phyloP scores from a whole-genome alignment of 768 basidiomycete genomes.

The Agaricus sinodeliciosus region DNA sequence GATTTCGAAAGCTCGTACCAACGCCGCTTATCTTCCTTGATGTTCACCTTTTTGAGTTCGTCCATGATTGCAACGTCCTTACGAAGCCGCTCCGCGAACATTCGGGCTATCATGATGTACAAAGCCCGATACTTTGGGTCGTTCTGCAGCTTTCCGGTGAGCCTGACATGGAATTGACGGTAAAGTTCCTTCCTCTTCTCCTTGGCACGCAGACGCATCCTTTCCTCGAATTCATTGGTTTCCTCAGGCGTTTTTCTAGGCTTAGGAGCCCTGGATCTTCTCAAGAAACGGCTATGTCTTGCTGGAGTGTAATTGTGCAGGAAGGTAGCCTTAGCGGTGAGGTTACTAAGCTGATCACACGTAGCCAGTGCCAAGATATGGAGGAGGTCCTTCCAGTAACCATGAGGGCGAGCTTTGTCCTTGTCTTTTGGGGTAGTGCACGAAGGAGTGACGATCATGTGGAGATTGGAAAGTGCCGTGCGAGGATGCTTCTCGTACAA shows the following conservation, averaged over 20 bases:
- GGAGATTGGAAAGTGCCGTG: slow-evolving; percentile 60
- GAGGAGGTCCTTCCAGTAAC: slow-evolving; percentile 73
- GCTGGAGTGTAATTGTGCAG: slow-evolving; percentile 20
- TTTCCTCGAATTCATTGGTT: slow-evolving; percentile 12
- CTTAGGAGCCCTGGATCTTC: slow-evolving; percentile 1
- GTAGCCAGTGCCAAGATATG: slow-evolving; percentile 60
- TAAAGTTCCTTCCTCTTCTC: slow-evolving; percentile 18
- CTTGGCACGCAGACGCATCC: slow-evolving; percentile 13
- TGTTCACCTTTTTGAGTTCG: slow-evolving; percentile 27
- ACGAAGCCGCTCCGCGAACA: slow-evolving; percentile 48
- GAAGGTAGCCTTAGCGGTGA: slow-evolving; percentile 17
- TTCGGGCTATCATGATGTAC: slow-evolving; percentile 53
- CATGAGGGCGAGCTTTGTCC: slow-evolving; percentile 34
- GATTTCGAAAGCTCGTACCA: slow-evolving; percentile 26
- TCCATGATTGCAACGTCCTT: slow-evolving; percentile 39
- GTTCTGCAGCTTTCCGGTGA: slow-evolving; percentile 31
- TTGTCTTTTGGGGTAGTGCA: slow-evolving; percentile 29
- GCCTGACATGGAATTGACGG: slow-evolving; percentile 23
- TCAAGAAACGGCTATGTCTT: not conserved
- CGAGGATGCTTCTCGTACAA: slow-evolving; percentile 62
- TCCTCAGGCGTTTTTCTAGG: slow-evolving; percentile 14
- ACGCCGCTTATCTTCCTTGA: slow-evolving; percentile 17
- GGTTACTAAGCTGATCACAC: slow-evolving; percentile 37
- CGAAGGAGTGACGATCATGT: slow-evolving; percentile 43
- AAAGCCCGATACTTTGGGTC: slow-evolving; percentile 53